These are phyloP conservation scores for Tetrastigma voinierianum DNA, from an alignment of 164 flowering plant species.

Conservation along the genomic window DNA sequence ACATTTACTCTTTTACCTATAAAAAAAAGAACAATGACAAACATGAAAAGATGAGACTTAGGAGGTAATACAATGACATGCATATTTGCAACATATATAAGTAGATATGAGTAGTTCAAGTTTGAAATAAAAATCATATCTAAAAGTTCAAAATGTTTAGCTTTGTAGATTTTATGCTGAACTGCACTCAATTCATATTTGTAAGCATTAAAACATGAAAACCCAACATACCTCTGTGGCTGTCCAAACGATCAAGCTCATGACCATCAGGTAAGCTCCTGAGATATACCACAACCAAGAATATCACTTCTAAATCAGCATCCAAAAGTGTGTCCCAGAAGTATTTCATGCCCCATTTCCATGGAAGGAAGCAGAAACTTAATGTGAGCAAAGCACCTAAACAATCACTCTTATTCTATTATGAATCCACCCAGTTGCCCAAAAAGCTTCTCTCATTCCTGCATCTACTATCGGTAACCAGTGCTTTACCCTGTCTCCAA, in stretches of 20 bases:
- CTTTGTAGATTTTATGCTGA: too few species aligned
- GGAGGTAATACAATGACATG: too few species aligned
- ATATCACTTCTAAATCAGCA: constrained; percentile 92
- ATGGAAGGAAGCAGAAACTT: constrained; percentile 80
- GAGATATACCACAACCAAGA: constrained; percentile 96
- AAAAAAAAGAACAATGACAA: too few species aligned
- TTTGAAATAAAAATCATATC: too few species aligned
- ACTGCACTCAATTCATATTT: too few species aligned
- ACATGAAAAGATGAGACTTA: too few species aligned
- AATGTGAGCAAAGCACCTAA: constrained; percentile 80
- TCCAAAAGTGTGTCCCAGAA: constrained; percentile 97
- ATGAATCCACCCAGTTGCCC: constrained; percentile 98
- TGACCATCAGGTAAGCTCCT: constrained; percentile 94
- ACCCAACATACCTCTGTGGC: constrained; percentile 51
- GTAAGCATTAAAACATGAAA: background rate
- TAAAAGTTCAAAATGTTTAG: too few species aligned
- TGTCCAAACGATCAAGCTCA: constrained; percentile 78
- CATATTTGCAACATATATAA: too few species aligned
- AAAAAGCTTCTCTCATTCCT: constrained; percentile 94
- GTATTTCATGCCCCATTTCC: constrained; percentile 98
- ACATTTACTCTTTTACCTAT: too few species aligned
- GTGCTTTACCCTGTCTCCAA: constrained; percentile 94
- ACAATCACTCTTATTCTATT: constrained; percentile 79
- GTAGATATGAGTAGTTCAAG: too few species aligned
- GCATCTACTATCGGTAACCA: constrained; percentile 96